These are phyloP conservation scores for Ogataea zsoltii DNA, from an alignment of 805 yeast species.

Conservation along the genomic window DNA sequence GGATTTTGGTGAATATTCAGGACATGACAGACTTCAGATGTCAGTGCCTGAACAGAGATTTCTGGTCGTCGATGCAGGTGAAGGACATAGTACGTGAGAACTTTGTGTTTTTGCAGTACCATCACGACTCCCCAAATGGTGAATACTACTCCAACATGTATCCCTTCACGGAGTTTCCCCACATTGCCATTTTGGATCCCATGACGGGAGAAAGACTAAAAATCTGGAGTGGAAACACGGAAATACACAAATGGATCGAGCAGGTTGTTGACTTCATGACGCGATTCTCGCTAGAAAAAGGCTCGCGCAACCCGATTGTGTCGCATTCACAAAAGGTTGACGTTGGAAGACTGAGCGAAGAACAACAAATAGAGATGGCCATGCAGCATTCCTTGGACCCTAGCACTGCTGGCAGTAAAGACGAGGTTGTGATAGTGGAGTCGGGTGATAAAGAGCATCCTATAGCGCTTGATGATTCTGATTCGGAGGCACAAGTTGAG, in stretches of 20 bases:
- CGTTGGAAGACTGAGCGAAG: constrained; percentile 70
- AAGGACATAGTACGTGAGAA: constrained; percentile 63
- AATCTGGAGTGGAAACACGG: constrained; percentile 74
- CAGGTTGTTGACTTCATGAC: constrained; percentile 71
- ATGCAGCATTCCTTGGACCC: constrained; percentile 57
- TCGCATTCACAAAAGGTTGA: constrained; percentile 60
- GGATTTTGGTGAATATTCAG: constrained; percentile 89
- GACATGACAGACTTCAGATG: constrained; percentile 83
- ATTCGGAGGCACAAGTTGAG: constrained; percentile 11
- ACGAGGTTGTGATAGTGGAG: constrained; percentile 27
- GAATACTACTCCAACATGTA: constrained; percentile 70
- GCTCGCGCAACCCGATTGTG: constrained; percentile 64
- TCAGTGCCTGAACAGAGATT: constrained; percentile 87
- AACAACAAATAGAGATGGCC: constrained; percentile 79
- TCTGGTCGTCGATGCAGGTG: constrained; percentile 75
- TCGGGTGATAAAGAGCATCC: constrained; percentile 26
- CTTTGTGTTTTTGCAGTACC: constrained; percentile 86
- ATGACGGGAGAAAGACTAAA: constrained; percentile 89
- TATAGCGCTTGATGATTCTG: constrained; percentile 20
- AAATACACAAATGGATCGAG: constrained; percentile 56
- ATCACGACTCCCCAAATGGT: constrained; percentile 75
- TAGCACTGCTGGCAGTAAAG: constrained; percentile 26
- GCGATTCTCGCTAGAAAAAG: constrained; percentile 63
- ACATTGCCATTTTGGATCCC: constrained; percentile 90
- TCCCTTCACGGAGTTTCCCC: constrained; percentile 72